phyloP scores from a whole-genome alignment of 257 asterid genomes.

The Misopates orontium region DNA sequence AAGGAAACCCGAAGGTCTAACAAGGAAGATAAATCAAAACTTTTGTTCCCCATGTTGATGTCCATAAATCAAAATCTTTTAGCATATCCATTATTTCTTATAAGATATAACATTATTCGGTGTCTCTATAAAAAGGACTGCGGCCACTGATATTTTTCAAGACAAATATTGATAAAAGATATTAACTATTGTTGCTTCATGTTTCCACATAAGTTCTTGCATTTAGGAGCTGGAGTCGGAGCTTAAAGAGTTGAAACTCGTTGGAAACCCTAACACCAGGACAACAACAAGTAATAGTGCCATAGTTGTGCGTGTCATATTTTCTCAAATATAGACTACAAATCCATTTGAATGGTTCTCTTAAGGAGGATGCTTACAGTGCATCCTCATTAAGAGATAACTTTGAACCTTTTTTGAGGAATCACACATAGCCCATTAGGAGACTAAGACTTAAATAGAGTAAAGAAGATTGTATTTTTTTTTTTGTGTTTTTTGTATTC shows the following conservation, averaged over 20 bases:
- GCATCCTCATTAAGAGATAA: not conserved
- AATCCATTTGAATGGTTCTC: constrained; percentile 1
- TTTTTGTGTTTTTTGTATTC: not conserved
- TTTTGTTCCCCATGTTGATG: not conserved
- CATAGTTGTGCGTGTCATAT: constrained; percentile 10
- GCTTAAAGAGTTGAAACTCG: constrained; percentile 45
- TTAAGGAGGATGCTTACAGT: constrained; percentile 2
- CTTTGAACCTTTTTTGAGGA: constrained; percentile 3
- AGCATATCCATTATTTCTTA: no score
- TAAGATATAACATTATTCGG: no score
- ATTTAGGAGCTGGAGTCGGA: constrained; percentile 35
- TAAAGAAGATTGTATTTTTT: no score
- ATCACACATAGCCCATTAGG: constrained; percentile 11
- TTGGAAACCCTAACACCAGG: constrained; percentile 43
- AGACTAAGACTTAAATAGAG: not conserved
- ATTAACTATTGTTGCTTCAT: constrained; percentile 15
- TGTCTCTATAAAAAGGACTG: no score
- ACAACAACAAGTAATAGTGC: constrained; percentile 22
- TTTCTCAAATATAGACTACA: constrained; percentile 26
- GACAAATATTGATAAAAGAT: no score
- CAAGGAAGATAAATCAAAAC: constrained; percentile 1
- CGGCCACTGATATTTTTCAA: no score
- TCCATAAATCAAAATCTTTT: no score
- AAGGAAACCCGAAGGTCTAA: constrained; percentile 6
- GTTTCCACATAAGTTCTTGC: constrained; percentile 28